Percentiles rank a stretch among this genome's conserved stretches.
Evolutionary conservation across 176 grass and related monocot genomes (phyloP).

Genomic region (Rhynchospora tenuis): DNA sequence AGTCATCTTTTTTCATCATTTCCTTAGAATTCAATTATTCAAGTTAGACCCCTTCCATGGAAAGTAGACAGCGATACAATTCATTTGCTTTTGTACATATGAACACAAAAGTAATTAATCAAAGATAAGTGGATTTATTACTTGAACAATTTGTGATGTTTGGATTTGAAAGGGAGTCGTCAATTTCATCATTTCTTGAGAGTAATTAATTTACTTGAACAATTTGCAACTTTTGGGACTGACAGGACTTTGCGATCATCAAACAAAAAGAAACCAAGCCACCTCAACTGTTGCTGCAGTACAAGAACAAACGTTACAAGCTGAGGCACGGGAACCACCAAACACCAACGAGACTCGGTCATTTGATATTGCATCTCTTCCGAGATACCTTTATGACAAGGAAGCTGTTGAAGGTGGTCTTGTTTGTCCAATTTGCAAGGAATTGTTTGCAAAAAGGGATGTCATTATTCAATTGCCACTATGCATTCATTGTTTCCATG

Average conservation of each 20-base stretch:
- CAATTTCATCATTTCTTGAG: no score
- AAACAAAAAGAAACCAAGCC: neutral
- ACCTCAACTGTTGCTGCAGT: neutral
- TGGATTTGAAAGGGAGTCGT: no score
- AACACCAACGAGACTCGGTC: neutral
- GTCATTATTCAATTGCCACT: no score
- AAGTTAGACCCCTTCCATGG: neutral
- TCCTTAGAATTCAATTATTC: no score
- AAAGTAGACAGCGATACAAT: neutral
- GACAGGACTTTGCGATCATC: neutral
- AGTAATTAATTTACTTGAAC: no score
- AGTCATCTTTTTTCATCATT: no score
- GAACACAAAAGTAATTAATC: no score
- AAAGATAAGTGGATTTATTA: no score
- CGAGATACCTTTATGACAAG: neutral
- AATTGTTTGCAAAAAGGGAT: neutral
- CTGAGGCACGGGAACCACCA: neutral
- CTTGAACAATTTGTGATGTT: no score
- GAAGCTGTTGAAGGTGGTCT: neutral
- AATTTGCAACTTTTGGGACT: no score
- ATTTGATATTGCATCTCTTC: neutral
- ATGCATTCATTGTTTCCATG: slow-evolving; percentile 9
- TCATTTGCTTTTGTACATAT: neutral
- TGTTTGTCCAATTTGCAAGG: slow-evolving; percentile 9
- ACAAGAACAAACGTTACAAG: neutral